Conservation (phyloP, 345 rosid species). For the Rhizophora mangle region DNA sequence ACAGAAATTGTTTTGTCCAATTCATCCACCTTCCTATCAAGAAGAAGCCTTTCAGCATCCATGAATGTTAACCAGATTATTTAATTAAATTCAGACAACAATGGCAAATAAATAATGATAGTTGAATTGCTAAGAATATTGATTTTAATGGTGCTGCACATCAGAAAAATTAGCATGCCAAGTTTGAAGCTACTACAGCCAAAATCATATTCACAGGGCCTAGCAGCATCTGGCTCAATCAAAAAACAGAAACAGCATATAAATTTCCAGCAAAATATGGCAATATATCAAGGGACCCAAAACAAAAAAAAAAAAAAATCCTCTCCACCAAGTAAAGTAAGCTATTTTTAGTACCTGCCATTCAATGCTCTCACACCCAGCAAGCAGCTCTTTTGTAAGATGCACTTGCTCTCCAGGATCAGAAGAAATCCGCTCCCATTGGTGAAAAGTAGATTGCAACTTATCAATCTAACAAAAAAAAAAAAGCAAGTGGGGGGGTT, state of each 20-base stretch:
- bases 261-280: too few relatives aligned
- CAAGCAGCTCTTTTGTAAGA: conserved; percentile 65
- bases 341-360: conserved; percentile 72
- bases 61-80: conserved; percentile 16
- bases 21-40: conserved; percentile 95
- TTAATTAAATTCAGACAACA: not conserved
- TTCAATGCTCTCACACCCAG: conserved; percentile 81
- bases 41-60: conserved; percentile 41
- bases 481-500: too few relatives aligned
- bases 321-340: not conserved
- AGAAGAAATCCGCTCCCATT: conserved; percentile 72
- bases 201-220: too few relatives aligned
- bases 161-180: too few relatives aligned
- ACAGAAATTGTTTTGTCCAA: conserved; percentile 87
- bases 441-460: conserved; percentile 76
- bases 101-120: too few relatives aligned
- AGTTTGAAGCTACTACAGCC: too few relatives aligned
- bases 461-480: conserved; percentile 61
- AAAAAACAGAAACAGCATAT: too few relatives aligned
- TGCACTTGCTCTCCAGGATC: conserved; percentile 60
- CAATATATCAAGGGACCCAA: too few relatives aligned
- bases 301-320: too few relatives aligned
- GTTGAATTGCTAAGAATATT: too few relatives aligned
- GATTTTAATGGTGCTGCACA: too few relatives aligned
- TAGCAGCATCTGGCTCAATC: too few relatives aligned